Evolutionary conservation across 2,329 filamentous ascomycete species (phyloP).

Genomic region (Sporothrix phasma): DNA sequence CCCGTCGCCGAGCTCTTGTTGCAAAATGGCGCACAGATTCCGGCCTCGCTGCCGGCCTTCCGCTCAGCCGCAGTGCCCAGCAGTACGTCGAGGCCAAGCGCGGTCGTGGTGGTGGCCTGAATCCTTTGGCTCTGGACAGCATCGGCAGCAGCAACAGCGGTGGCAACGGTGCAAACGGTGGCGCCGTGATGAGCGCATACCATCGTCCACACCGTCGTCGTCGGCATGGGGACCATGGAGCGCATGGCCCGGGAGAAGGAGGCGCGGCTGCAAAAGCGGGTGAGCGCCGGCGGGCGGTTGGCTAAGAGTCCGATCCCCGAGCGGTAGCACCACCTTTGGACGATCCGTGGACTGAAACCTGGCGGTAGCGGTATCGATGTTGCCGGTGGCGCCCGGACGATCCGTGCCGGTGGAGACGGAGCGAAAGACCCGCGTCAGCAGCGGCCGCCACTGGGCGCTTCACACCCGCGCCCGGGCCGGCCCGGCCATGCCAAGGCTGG

Average conservation of each 20-base stretch:
- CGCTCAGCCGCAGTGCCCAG: conserved; percentile 69
- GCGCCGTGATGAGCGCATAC: conserved; percentile 13
- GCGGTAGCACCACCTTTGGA: conserved; percentile 34
- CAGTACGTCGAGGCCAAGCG: conserved; percentile 76
- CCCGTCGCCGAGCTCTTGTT: conserved; percentile 82
- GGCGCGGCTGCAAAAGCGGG: conserved; percentile 62
- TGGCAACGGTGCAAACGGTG: conserved; percentile 20
- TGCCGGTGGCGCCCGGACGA: background rate
- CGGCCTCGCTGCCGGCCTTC: conserved; percentile 63
- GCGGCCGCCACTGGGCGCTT: background rate
- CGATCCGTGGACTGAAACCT: conserved; percentile 5
- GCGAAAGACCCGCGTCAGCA: background rate
- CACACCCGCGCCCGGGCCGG: background rate
- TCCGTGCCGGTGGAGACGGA: conserved; percentile 3
- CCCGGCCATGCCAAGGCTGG: background rate
- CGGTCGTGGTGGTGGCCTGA: conserved; percentile 29
- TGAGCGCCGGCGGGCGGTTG: conserved; percentile 66
- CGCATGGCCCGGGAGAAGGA: conserved; percentile 54
- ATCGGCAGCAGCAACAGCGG: background rate
- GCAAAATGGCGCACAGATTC: conserved; percentile 89
- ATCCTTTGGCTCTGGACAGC: background rate
- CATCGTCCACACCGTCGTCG: conserved; percentile 42
- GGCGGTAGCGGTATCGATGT: background rate
- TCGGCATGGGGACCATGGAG: conserved; percentile 33
- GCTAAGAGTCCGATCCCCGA: conserved; percentile 55